Conservation (phyloP, 2,329 filamentous ascomycete species). For the Parastagonospora nodorum region DNA sequence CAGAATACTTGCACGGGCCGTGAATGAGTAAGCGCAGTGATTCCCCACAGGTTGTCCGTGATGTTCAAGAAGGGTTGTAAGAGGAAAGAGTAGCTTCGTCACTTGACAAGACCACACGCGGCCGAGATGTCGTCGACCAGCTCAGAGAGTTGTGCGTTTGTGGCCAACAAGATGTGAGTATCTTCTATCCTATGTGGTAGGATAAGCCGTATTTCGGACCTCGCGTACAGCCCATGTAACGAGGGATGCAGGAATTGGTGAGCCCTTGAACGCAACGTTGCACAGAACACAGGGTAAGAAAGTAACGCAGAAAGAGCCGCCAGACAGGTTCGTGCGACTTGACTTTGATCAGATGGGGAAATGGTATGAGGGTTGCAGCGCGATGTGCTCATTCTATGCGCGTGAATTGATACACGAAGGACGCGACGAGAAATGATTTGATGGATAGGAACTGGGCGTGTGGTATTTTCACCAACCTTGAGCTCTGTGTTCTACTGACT, state of each 20-base stretch:
- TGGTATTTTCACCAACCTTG: conserved; percentile 5
- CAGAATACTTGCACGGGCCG: no score
- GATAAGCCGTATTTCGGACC: not conserved
- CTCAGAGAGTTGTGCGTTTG: no score
- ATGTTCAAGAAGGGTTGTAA: no score
- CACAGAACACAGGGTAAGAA: conserved; percentile 9
- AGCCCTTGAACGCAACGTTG: conserved; percentile 8
- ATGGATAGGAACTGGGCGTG: not conserved
- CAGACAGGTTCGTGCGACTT: conserved; percentile 6
- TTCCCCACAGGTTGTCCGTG: no score
- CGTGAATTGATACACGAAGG: not conserved
- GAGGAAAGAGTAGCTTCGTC: no score
- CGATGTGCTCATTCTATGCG: not conserved
- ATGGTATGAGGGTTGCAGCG: not conserved
- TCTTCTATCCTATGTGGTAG: not conserved
- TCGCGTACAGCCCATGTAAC: conserved; percentile 1
- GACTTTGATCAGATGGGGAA: not conserved
- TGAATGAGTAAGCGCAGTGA: no score
- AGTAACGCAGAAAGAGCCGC: conserved; percentile 5
- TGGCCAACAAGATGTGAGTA: not conserved
- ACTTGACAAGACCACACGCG: no score
- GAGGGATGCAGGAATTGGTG: conserved; percentile 5
- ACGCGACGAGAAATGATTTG: not conserved
- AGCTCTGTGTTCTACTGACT: not conserved
- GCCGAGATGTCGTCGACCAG: no score